Percentiles rank a stretch among this genome's conserved stretches.
Conservation (phyloP, 2,329 filamentous ascomycete species). For the Beauveria sp. region DNA sequence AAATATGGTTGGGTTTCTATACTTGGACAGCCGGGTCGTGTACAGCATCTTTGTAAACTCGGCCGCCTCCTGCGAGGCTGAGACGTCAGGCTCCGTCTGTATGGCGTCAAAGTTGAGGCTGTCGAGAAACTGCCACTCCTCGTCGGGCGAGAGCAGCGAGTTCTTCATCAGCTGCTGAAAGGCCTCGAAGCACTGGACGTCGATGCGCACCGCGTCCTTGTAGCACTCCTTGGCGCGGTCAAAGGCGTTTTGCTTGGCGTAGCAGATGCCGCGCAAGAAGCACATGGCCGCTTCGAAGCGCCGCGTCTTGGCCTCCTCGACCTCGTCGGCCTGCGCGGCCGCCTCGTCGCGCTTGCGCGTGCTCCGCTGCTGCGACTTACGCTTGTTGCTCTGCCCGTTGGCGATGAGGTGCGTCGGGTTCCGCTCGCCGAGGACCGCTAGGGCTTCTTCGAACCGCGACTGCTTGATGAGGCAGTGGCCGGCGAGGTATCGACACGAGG, state of each 20-base stretch:
- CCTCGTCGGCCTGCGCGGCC: constrained; percentile 27
- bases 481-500: constrained; percentile 85
- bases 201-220: constrained; percentile 92
- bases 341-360: constrained; percentile 25
- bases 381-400: constrained; percentile 36
- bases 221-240: constrained; percentile 97
- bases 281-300: constrained; percentile 97
- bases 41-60: constrained; percentile 96
- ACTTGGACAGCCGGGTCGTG: constrained; percentile 91
- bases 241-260: constrained; percentile 94
- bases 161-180: constrained; percentile 98
- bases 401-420: constrained; percentile 85
- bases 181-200: constrained; percentile 96
- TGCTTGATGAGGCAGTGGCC: constrained; percentile 94
- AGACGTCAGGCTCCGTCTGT: constrained; percentile 54
- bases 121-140: constrained; percentile 84
- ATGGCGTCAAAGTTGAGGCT: constrained; percentile 87
- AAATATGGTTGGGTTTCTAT: constrained; percentile 78
- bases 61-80: constrained; percentile 73
- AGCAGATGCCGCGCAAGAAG: constrained; percentile 87
- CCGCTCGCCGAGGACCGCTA: constrained; percentile 78
- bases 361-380: constrained; percentile 28
- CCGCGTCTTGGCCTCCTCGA: constrained; percentile 66
- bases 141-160: constrained; percentile 77
- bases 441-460: constrained; percentile 79